phyloP scores from a whole-genome alignment of 164 flowering plant species.

The Warburgia ugandensis region DNA sequence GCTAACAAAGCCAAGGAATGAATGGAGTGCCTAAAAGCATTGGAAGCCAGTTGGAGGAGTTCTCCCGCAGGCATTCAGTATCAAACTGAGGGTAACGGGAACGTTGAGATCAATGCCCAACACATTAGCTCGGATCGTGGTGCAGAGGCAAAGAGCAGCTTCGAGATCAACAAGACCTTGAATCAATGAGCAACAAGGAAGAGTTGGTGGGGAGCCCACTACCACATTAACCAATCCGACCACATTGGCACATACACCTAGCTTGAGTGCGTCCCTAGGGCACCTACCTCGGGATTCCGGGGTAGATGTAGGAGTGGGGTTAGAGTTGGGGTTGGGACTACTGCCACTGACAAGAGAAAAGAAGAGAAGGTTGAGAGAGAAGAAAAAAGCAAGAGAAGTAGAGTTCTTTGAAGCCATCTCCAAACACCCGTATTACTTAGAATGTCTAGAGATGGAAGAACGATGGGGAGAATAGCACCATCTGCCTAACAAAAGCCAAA shows the following conservation, averaged over 20 bases:
- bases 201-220: constrained; percentile 46
- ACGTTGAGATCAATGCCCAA: constrained; percentile 54
- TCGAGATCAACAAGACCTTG: constrained; percentile 56
- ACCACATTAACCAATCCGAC: constrained; percentile 38
- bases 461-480: no score
- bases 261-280: constrained; percentile 60
- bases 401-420: constrained; percentile 45
- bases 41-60: constrained; percentile 51
- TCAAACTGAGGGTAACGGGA: constrained; percentile 47
- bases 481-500: no score
- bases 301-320: not conserved
- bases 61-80: constrained; percentile 57
- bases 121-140: constrained; percentile 54
- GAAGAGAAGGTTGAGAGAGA: constrained; percentile 53
- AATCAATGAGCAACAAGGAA: constrained; percentile 57
- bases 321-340: no score
- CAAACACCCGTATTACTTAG: not conserved
- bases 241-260: constrained; percentile 61
- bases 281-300: constrained; percentile 19
- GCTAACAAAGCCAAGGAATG: no score
- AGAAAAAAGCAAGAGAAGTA: constrained; percentile 30
- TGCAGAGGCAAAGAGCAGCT: constrained; percentile 78
- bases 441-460: no score
- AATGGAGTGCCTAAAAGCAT: constrained; percentile 35
- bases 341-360: constrained; percentile 37